Percentiles rank a stretch among this genome's conserved stretches.
Conservation (phyloP, 2,329 filamentous ascomycete species). For the Claviceps arundinis region DNA sequence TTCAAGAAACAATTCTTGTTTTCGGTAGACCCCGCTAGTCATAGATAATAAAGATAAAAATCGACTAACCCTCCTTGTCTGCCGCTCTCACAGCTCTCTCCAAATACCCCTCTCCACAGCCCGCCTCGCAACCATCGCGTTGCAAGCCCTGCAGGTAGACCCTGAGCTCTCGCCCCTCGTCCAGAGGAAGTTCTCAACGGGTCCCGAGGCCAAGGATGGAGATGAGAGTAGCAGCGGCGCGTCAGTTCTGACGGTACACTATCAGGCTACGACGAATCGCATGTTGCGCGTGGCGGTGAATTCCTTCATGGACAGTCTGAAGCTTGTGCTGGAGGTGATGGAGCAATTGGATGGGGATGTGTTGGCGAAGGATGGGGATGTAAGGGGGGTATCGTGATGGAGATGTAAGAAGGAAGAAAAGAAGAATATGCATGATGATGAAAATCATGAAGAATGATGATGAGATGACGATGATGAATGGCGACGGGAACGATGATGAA, state of each 20-base stretch:
- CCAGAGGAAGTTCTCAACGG: constrained; percentile 52
- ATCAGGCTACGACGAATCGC: constrained; percentile 81
- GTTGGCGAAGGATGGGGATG: constrained; percentile 25
- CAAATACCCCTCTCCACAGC: constrained; percentile 69
- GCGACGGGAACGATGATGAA: too few species aligned
- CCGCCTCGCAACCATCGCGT: constrained; percentile 64
- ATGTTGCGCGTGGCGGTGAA: constrained; percentile 96
- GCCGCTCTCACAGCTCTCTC: constrained; percentile 42
- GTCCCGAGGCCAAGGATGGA: constrained; percentile 12
- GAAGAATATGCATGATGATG: too few species aligned
- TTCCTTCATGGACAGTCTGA: constrained; percentile 84
- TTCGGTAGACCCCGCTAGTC: too few species aligned
- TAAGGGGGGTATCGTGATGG: background rate
- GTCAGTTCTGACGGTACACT: constrained; percentile 55
- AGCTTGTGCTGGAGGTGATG: constrained; percentile 79
- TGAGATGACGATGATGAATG: too few species aligned
- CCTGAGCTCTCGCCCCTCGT: constrained; percentile 80
- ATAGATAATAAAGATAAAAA: too few species aligned
- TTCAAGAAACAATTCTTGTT: too few species aligned
- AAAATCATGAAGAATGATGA: too few species aligned
- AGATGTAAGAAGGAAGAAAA: background rate
- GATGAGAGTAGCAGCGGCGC: constrained; percentile 11
- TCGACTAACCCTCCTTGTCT: background rate
- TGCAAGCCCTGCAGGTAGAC: constrained; percentile 69
- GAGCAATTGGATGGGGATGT: constrained; percentile 80